Evolutionary conservation across 1,284 basidiomycete genomes (phyloP), one percentile per base, ranked within the genome.

Genomic region (Sporisorium graminicola): DNA sequence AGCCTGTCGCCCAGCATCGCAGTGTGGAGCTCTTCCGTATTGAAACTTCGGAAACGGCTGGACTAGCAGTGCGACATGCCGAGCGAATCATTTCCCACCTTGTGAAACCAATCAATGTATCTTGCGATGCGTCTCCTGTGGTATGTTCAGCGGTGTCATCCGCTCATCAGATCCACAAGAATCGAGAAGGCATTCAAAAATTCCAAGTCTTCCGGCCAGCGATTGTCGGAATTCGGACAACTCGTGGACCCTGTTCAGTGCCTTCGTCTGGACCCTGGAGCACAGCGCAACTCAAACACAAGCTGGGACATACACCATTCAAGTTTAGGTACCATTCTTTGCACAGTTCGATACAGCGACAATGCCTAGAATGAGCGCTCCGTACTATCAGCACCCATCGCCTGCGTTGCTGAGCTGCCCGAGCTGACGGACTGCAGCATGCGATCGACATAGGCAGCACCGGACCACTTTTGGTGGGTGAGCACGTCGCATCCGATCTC

Each of bases 401-500:
- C 81, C 54, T 71, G 74, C 3, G 84, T 85, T 10, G 78, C 81
- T 12, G 74, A 77, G 59, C 75, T 78, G 37, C 84, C 84, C 35
- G 76, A 77, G 62, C 70, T 77, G 33, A 85, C 82, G 1, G 83
- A 77, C 70, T 84, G 80, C 2, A 85, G 68, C 67, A 84, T 80
- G 13, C 83, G 62, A 67, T 84, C 83, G n/a, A 80, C 77, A 35
- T 82, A 83, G 14, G 71, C 80, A 5, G 84, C 82, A 47, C 82
- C 82, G 27, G 77, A 80, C 84, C 84, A 85, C 65, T 79, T 81
- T 59, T 85, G 83, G 58, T 85, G 84, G 12, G 80, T 85, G n/a
- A 85, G 70, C 14, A 85, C 75, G 55, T 85, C 84, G 43, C 76
- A 74, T 29, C 82, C 83, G 9, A 84, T 70, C 74, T 85, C 83